phyloP scores from a whole-genome alignment of 106 monocot species.

The Platanthera guangdongensis region DNA sequence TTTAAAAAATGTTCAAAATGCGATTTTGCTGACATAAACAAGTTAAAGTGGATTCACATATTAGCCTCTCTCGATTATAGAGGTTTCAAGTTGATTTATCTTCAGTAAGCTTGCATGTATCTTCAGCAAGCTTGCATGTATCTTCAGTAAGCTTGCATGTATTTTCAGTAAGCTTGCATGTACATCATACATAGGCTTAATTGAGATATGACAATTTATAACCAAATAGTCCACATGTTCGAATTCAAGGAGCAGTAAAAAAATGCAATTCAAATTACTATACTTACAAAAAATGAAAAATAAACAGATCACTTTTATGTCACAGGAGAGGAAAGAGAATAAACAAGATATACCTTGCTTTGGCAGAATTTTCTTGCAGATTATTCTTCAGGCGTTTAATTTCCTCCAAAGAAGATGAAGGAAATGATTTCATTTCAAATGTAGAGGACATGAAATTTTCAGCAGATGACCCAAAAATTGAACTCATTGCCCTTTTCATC shows the following conservation, averaged over 20 bases:
- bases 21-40: neutral
- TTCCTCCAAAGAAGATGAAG: constrained; percentile 37
- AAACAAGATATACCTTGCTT: constrained; percentile 37
- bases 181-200: neutral
- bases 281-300: neutral
- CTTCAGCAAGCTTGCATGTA: neutral
- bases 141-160: neutral
- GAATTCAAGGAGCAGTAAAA: no score
- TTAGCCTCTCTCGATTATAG: neutral
- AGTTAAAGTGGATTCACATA: neutral
- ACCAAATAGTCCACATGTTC: neutral
- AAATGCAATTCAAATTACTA: neutral
- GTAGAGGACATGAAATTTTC: constrained; percentile 17
- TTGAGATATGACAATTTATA: neutral
- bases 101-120: neutral
- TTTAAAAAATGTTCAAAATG: neutral
- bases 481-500: constrained; percentile 32
- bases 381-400: constrained; percentile 34
- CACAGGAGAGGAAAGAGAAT: neutral
- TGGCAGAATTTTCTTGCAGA: constrained; percentile 27
- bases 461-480: constrained; percentile 21
- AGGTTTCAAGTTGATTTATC: neutral
- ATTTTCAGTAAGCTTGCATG: neutral
- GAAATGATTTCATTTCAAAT: constrained; percentile 8
- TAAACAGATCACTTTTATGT: neutral